Evolutionary conservation across 2,329 filamentous ascomycete species (phyloP).

Genomic region (Sporothrix brasiliensis): DNA sequence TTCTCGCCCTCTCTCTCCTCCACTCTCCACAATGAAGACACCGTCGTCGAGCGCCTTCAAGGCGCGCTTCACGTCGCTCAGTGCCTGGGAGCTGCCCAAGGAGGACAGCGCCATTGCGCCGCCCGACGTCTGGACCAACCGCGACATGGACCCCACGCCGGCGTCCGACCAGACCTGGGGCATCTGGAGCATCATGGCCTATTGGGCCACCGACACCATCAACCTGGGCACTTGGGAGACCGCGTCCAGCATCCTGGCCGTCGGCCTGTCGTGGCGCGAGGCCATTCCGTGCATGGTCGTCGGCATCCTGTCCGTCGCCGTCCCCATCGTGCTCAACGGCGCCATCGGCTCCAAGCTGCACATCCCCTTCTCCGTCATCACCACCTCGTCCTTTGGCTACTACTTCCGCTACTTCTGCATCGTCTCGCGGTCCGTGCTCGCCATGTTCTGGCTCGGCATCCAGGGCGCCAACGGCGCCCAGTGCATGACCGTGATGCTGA

Average conservation of each 20-base stretch:
- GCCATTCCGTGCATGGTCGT: conserved; percentile 56
- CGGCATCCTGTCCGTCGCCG: conserved; percentile 63
- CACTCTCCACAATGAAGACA: conserved; percentile 33
- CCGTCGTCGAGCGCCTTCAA: conserved; percentile 23
- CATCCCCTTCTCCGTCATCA: conserved; percentile 52
- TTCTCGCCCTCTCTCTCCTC: neutral
- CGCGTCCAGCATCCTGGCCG: conserved; percentile 37
- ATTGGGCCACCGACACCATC: conserved; percentile 40
- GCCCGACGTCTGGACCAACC: conserved; percentile 41
- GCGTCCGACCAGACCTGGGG: conserved; percentile 44
- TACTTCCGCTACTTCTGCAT: conserved; percentile 52
- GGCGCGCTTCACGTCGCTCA: conserved; percentile 34
- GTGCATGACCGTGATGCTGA: conserved; percentile 41
- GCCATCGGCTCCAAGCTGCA: conserved; percentile 53
- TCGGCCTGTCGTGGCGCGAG: conserved; percentile 46
- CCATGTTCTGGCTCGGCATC: conserved; percentile 47
- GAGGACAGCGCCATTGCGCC: conserved; percentile 42
- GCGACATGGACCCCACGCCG: conserved; percentile 45
- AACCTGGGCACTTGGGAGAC: conserved; percentile 40
- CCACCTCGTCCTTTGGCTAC: conserved; percentile 51
- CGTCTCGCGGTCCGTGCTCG: conserved; percentile 45
- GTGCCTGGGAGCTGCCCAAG: conserved; percentile 42
- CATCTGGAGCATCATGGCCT: conserved; percentile 39
- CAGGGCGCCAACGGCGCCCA: conserved; percentile 53
- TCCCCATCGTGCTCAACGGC: conserved; percentile 55